These are phyloP conservation scores for Paecilomyces niveus DNA, from an alignment of 2,329 filamentous ascomycete genomes.

Conservation along the genomic window DNA sequence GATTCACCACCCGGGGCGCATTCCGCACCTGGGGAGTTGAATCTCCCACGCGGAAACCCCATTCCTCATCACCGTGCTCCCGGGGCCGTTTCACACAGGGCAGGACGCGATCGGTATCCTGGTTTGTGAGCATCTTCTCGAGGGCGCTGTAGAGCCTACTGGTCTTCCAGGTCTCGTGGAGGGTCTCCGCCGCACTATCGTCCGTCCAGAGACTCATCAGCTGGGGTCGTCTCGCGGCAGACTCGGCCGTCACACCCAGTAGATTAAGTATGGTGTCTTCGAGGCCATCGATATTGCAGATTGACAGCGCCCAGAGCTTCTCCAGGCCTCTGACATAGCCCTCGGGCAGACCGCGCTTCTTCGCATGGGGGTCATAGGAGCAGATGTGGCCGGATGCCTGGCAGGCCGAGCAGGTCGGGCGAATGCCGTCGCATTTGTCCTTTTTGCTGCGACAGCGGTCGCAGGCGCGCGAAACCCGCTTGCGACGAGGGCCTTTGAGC, in stretches of 20 bases:
- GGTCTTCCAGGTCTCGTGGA: constrained; percentile 40
- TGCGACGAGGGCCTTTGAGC: constrained; percentile 31
- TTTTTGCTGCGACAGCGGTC: constrained; percentile 40
- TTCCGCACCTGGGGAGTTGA: constrained; percentile 19
- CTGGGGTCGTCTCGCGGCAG: constrained; percentile 21
- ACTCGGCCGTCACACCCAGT: constrained; percentile 28
- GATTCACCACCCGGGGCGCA: constrained; percentile 24
- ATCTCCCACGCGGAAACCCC: constrained; percentile 26
- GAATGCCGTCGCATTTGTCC: constrained; percentile 39
- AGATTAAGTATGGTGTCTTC: constrained; percentile 35
- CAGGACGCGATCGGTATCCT: constrained; percentile 15
- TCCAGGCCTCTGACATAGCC: constrained; percentile 41
- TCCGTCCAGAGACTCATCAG: constrained; percentile 35
- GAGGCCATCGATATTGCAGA: constrained; percentile 38
- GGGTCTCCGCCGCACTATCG: constrained; percentile 32
- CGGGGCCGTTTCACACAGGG: constrained; percentile 27
- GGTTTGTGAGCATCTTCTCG: constrained; percentile 34
- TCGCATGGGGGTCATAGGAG: constrained; percentile 37
- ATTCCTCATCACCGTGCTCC: constrained; percentile 20
- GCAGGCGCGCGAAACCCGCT: constrained; percentile 41
- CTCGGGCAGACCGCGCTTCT: constrained; percentile 40
- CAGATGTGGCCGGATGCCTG: constrained; percentile 32
- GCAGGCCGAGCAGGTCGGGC: constrained; percentile 38
- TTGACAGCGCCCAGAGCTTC: constrained; percentile 39
- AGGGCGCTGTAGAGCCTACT: constrained; percentile 31